Base-by-base conservation (phyloP, 2,329 filamentous ascomycete species). In the Aspergillus sp. region DNA sequence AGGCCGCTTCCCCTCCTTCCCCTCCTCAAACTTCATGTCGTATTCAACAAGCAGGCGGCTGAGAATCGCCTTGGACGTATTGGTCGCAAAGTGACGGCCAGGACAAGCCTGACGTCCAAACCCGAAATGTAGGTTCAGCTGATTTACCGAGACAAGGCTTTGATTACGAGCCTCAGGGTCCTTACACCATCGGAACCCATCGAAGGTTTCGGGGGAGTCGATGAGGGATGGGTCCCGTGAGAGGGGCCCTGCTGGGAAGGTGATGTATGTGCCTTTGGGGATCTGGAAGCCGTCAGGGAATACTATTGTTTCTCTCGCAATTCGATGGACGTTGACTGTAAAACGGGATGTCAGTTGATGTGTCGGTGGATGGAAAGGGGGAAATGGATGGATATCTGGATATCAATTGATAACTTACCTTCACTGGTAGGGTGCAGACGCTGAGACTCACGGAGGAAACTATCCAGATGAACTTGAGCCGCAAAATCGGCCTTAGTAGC, bases 371-470 rank as follows among this genome's bases (percentile, higher is more conserved):
- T 3, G 27, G 9, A 30, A 11, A 9, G 27, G 3, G 7, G 27
- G 24, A 27, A 30, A 30, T 11, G 27, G 8, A 30, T 30, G 9
- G 34, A 2, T 20, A 20, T 20, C 19, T n/a, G 34, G 12, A 5
- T 37, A 20, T 20, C 20, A 20, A 20, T 37, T 37, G 34, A n/a
- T 37, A 13, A 27, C 41, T 52, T 58, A 71, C 70, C 52, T 64
- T 71, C 68, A 27, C 65, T 62, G 13, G 65, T 64, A 15, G 69
- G 68, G 15, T 64, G 66, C 19, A 69, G 65, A 0, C 70, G 64
- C 46, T 70, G 66, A 7, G 68, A 70, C 52, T 72, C 70, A 3
- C 64, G 64, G 45, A 72, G 47, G 33, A 71, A 71, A 45, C 68
- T 71, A 54, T 71, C 70, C 45, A 71, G 20, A 7, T 60, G 61